Base-by-base conservation (phyloP, 805 yeast species). In the Maudiozyma serrabonitensis region DNA sequence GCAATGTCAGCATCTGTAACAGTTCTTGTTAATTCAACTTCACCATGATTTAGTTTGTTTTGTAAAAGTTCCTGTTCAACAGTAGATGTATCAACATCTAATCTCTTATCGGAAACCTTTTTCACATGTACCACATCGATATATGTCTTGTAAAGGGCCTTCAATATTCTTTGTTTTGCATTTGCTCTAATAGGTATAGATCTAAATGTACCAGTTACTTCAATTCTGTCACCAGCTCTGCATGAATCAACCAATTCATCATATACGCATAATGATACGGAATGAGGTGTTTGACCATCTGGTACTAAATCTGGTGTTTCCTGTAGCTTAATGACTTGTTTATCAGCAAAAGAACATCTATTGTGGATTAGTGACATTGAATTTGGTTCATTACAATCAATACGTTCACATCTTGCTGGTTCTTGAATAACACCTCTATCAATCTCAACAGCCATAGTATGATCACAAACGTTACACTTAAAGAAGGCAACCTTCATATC, bases 401-500 rank as follows among this genome's bases (percentile, higher is more conserved):
- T 81, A 61, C 98, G 76, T n/a, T 96, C 96, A 70, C 99, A 93
- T 60, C 80, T 77, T 0, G 88, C 75, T 8, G 99, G 99, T 68
- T 93, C 99, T 51, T 88, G 83, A 54, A 93, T 91, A 12, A 86
- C 81, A 45, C 99, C 99, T 55, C 98, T 75, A 67, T 91, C 98
- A 57, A 91, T 88, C 62, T 88, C 96, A 16, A 90, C 95, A 0
- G 85, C 86, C 43, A 84, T 78, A 0, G 96, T 86, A 68, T 93
- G 98, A 56, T 86, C 91, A 70, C 99, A 93, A 19, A 93, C 95
- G 52, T 81, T 84, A 70, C 99, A 93, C 69, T 82, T 86, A 78
- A 93, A 93, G 61, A 91, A 91, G 0, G 98, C 97, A 45, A 85
- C 88, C 64, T 89, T 90, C 99, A 93, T 93, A 66, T 93, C 99